Conservation (phyloP, 345 rosid species). For the Eucalyptus pumila region DNA sequence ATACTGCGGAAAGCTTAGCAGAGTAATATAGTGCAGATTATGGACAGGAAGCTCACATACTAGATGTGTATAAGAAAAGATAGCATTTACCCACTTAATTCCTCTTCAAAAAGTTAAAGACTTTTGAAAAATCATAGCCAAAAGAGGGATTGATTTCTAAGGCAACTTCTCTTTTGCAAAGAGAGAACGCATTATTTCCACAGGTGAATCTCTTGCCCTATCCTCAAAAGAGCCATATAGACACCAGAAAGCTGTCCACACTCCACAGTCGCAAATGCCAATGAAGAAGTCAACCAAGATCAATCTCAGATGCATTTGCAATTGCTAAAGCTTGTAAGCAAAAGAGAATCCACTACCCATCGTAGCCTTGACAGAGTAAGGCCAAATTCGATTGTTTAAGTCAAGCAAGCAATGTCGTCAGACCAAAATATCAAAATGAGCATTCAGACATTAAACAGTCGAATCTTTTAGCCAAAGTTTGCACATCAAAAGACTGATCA, state of each 20-base stretch:
- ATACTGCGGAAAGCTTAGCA: too few species aligned
- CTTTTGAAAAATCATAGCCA: background rate
- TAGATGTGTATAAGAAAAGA: too few species aligned
- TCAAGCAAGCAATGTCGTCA: constrained; percentile 29
- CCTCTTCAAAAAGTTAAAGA: too few species aligned
- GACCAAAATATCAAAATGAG: constrained; percentile 19
- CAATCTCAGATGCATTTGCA: constrained; percentile 3
- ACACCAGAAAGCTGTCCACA: background rate
- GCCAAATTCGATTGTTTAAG: constrained; percentile 20
- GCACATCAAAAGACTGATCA: constrained; percentile 20
- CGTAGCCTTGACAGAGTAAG: background rate
- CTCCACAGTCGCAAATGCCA: background rate
- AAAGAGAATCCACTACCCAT: constrained; percentile 13
- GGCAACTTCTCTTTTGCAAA: background rate
- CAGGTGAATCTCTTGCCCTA: background rate
- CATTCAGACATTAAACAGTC: constrained; percentile 22
- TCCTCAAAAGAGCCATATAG: background rate
- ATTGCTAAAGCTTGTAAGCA: background rate
- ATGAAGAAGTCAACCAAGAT: background rate
- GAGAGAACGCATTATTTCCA: background rate
- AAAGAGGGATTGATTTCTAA: constrained; percentile 11
- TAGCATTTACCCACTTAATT: too few species aligned
- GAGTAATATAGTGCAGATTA: too few species aligned
- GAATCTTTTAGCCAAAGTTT: constrained; percentile 20
- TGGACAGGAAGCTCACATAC: too few species aligned